A percentile compares a stretch with the other conserved stretches of the same genome.
These are phyloP conservation scores for Pseudozyma sp. DNA, from an alignment of 1,284 basidiomycete species.

Conservation along the genomic window DNA sequence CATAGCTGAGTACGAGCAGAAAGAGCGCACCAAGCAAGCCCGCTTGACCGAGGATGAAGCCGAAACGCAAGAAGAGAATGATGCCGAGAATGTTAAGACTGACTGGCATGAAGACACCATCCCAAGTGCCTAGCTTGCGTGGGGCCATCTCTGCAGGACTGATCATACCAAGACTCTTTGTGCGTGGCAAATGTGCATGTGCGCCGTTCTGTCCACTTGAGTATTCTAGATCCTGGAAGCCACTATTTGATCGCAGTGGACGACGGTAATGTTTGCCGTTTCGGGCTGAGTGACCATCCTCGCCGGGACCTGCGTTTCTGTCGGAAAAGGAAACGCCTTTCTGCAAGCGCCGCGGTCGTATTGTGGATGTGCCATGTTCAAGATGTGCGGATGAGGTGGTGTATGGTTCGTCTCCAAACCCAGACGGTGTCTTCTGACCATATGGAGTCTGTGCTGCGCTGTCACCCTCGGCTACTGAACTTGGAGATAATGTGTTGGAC, in stretches of 20 bases:
- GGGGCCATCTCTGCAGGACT: constrained; percentile 52
- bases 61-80: constrained; percentile 68
- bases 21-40: constrained; percentile 64
- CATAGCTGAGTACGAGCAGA: constrained; percentile 61
- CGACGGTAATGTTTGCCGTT: constrained; percentile 26
- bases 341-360: constrained; percentile 24
- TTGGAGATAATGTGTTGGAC: constrained; percentile 17
- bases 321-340: constrained; percentile 56
- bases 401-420: constrained; percentile 26
- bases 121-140: constrained; percentile 67
- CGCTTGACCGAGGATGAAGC: constrained; percentile 67
- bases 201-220: constrained; percentile 2
- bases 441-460: background rate
- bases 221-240: constrained; percentile 23
- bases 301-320: constrained; percentile 38
- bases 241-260: constrained; percentile 43
- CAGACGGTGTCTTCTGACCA: background rate
- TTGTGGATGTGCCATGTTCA: constrained; percentile 22
- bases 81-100: constrained; percentile 68
- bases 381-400: constrained; percentile 7
- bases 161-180: constrained; percentile 58
- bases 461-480: constrained; percentile 17
- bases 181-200: constrained; percentile 27
- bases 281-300: constrained; percentile 27
- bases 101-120: constrained; percentile 68